These are phyloP conservation scores for Phytophthora fragariae DNA, from an alignment of 352 stramenopile genomes.

Conservation along the genomic window DNA sequence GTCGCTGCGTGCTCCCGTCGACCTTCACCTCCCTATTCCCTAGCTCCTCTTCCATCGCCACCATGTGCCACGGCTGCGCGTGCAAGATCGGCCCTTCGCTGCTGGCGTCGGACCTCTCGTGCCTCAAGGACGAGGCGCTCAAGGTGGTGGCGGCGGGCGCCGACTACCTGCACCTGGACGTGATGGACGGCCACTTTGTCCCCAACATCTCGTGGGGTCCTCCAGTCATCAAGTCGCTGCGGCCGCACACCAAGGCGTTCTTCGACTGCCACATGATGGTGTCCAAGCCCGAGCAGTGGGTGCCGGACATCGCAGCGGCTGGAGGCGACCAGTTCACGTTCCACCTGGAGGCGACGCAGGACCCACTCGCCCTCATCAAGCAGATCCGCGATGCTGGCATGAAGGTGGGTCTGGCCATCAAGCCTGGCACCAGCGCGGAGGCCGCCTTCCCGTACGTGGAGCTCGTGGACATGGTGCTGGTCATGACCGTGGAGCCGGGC, in stretches of 20 bases:
- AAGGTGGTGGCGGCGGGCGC: slow-evolving; percentile 92
- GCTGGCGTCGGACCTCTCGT: slow-evolving; percentile 94
- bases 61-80: slow-evolving; percentile 82
- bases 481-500: slow-evolving; percentile 99
- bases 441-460: slow-evolving; percentile 85
- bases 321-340: slow-evolving; percentile 97
- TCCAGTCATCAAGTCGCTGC: slow-evolving; percentile 95
- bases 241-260: slow-evolving; percentile 88
- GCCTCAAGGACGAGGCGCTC: slow-evolving; percentile 91
- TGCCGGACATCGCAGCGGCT: slow-evolving; percentile 95
- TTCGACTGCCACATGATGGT: slow-evolving; percentile 99
- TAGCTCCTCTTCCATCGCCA: slow-evolving; percentile 7
- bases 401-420: slow-evolving; percentile 96
- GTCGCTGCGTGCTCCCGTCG: slow-evolving; percentile 6
- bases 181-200: slow-evolving; percentile 99
- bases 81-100: slow-evolving; percentile 95
- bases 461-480: slow-evolving; percentile 95
- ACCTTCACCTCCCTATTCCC: not conserved
- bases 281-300: slow-evolving; percentile 95
- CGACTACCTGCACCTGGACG: slow-evolving; percentile 97
- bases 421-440: slow-evolving; percentile 94
- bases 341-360: slow-evolving; percentile 91
- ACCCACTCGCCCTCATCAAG: slow-evolving; percentile 80
- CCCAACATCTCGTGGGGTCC: slow-evolving; percentile 96
- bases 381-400: slow-evolving; percentile 91